phyloP scores from a whole-genome alignment of 441 rosid genomes.

The Flueggea neowawraea region DNA sequence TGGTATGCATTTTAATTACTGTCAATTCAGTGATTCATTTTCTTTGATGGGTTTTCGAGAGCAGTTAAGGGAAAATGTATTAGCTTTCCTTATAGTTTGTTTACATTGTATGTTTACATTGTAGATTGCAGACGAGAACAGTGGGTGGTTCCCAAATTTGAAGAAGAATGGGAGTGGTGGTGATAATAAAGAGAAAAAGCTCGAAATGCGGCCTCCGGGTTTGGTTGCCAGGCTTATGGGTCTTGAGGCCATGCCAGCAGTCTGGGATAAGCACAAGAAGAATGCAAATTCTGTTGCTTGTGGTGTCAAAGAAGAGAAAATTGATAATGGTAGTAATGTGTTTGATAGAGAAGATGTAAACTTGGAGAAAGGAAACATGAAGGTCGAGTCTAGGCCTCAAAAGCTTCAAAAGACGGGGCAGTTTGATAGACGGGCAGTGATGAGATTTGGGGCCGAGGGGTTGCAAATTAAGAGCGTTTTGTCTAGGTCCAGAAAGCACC shows the following conservation, averaged over 20 bases:
- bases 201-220: constrained; percentile 65
- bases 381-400: constrained; percentile 64
- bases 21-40: constrained; percentile 3
- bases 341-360: constrained; percentile 22
- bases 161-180: constrained; percentile 36
- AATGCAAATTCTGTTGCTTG: constrained; percentile 20
- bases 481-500: constrained; percentile 59
- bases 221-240: constrained; percentile 96
- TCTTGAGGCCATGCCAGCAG: constrained; percentile 84
- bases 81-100: background rate
- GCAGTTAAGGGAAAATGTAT: too few relatives aligned
- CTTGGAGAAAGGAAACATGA: constrained; percentile 27
- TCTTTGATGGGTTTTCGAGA: background rate
- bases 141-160: constrained; percentile 53
- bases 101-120: constrained; percentile 8
- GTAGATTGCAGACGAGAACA: constrained; percentile 82
- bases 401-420: constrained; percentile 75
- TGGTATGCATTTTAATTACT: constrained; percentile 30
- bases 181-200: constrained; percentile 32
- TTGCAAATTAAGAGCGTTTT: constrained; percentile 74
- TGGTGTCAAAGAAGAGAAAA: constrained; percentile 23
- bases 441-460: constrained; percentile 78
- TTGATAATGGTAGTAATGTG: constrained; percentile 11
- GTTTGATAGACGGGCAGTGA: constrained; percentile 48
- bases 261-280: constrained; percentile 51